Percentiles rank a stretch among this genome's conserved stretches.
phyloP scores from a whole-genome alignment of 805 yeast genomes.

The Metschnikowia lachancei region DNA sequence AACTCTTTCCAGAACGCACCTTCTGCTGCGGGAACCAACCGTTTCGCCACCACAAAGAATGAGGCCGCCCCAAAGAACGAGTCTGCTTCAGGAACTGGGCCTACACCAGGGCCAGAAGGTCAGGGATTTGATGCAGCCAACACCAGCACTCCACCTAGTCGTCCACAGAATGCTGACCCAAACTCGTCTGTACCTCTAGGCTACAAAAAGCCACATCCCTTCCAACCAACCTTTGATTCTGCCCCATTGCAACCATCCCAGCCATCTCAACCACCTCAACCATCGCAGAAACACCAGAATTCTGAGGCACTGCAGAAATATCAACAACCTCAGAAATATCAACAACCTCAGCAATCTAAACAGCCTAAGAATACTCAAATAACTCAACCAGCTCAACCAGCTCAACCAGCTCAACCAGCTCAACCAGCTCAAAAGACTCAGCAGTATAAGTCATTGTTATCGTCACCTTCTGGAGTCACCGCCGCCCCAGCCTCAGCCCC shows the following conservation, averaged over 20 bases:
- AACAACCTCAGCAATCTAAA: too few relatives aligned
- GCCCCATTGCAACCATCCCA: conserved; percentile 8
- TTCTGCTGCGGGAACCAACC: conserved; percentile 2
- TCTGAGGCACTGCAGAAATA: too few relatives aligned
- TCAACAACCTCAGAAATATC: too few relatives aligned
- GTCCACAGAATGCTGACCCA: neutral
- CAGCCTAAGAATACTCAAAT: too few relatives aligned
- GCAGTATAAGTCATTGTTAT: too few relatives aligned
- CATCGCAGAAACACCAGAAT: conserved; percentile 1
- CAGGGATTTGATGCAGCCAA: neutral
- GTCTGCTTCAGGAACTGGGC: neutral
- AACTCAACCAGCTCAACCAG: too few relatives aligned
- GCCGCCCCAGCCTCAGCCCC: neutral
- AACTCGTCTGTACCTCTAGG: neutral
- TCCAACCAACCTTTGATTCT: conserved; percentile 9
- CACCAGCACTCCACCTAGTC: neutral
- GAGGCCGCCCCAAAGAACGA: conserved; percentile 1
- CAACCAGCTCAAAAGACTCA: too few relatives aligned
- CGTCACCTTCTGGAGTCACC: neutral
- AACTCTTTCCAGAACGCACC: conserved; percentile 14
- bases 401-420: too few relatives aligned
- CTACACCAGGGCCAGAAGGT: neutral
- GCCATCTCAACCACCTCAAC: conserved; percentile 6
- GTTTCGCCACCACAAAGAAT: neutral
- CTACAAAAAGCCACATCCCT: neutral